A percentile compares a stretch with the other conserved stretches of the same genome.
Evolutionary conservation across 1,284 basidiomycete genomes (phyloP).

Genomic region (Austroboletus niveus): DNA sequence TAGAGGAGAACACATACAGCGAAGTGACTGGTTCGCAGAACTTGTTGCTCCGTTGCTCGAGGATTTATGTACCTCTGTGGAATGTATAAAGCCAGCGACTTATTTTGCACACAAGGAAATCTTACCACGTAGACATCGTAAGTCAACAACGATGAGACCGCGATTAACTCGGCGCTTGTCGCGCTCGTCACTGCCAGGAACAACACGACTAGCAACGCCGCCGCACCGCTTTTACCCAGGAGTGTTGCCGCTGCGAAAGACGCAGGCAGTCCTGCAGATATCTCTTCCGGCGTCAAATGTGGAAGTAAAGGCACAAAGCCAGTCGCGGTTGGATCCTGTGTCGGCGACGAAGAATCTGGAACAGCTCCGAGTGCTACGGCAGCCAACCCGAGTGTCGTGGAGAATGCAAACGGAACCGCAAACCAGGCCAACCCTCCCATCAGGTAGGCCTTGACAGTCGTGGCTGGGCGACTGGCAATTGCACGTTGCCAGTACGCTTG

Average conservation of each 20-base stretch:
- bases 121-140: conserved; percentile 77
- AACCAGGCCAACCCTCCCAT: conserved; percentile 91
- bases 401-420: conserved; percentile 78
- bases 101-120: not conserved
- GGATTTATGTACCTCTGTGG: conserved; percentile 59
- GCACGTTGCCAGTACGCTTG: conserved; percentile 84
- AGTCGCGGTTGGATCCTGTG: conserved; percentile 13
- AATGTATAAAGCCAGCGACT: not conserved
- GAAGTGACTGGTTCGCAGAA: conserved; percentile 53
- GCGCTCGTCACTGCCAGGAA: conserved; percentile 87
- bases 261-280: conserved; percentile 83
- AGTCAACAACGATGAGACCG: conserved; percentile 77
- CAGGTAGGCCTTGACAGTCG: conserved; percentile 86
- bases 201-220: conserved; percentile 65
- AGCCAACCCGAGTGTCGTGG: conserved; percentile 79
- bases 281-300: conserved; percentile 56
- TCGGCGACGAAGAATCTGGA: conserved; percentile 27
- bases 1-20: conserved; percentile 48
- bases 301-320: conserved; percentile 69
- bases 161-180: conserved; percentile 87
- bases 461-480: conserved; percentile 80
- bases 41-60: conserved; percentile 56
- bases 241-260: conserved; percentile 78
- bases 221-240: conserved; percentile 74
- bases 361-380: conserved; percentile 66